Base-by-base conservation (phyloP, 805 yeast species). In the Wickerhamomyces subpelliculosus region DNA sequence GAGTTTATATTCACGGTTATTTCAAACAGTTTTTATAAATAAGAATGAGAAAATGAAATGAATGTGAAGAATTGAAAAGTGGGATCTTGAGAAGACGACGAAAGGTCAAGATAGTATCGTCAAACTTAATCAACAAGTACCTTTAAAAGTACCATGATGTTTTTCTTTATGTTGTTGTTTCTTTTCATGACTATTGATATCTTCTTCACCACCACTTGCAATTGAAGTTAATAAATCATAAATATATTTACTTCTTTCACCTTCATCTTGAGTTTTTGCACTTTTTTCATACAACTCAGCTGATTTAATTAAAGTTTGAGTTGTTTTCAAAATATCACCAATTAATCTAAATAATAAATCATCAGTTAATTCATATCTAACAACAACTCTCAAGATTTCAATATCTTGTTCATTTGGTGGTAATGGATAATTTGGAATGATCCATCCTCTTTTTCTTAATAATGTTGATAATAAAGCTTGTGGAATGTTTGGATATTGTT, bases 351-450 rank as follows among this genome's bases (percentile, higher is more conserved):
- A 81, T 24, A 84, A 60, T 44, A 84, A 63, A 42, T 70, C 77
- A 23, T 57, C 69, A 64, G 83, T 70, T 57, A 88, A 64, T 38
- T 81, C 78, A 47, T 72, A 73, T 52, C 94, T 74, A 37, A 85
- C 87, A 12, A 88, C 96, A 20, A 89, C 85, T 54, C 97, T 75
- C 45, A 88, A 68, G 41, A 87, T 83, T 61, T 89, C 95, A 33
- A 59, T 58, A 39, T 72, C 67, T 38, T 68, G 71, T 32, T 80
- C 78, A 25, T 57, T 52, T 16, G 70, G 66, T 22, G 96, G 95
- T 49, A 88, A 70, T 43, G 83, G 85, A 62, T 88, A 88, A 67
- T 88, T 87, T 47, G 96, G 95, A 46, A 88, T 70, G 57, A 89
- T 89, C 76, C 84, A 88, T 12, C 95, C 94, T 51, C 78, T 77